phyloP scores from a whole-genome alignment of 345 rosid genomes.

The Hypericum androsaemum region DNA sequence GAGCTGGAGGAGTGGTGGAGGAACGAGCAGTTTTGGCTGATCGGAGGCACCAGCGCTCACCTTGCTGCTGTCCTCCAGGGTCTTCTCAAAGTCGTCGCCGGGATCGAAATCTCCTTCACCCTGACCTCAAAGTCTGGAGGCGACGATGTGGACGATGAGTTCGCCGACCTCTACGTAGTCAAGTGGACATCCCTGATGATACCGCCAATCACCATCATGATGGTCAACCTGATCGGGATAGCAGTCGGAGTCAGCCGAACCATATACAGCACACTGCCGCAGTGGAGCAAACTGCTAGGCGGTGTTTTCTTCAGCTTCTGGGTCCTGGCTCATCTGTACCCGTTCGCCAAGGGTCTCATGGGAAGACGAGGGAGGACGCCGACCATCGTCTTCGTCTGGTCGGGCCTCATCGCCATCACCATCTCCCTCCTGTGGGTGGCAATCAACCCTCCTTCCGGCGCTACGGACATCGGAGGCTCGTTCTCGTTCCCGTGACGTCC shows the following conservation, averaged over 20 bases:
- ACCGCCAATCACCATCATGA: too few relatives aligned
- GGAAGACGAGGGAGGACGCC: conserved; percentile 7
- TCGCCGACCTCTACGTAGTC: conserved; percentile 3
- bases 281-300: conserved; percentile 2
- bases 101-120: background rate
- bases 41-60: conserved; percentile 4
- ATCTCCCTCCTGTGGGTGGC: conserved; percentile 3
- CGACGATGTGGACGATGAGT: conserved; percentile 1
- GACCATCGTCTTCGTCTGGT: background rate
- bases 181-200: background rate
- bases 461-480: too few relatives aligned
- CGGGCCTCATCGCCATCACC: conserved; percentile 3
- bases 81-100: background rate
- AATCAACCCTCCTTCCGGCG: too few relatives aligned
- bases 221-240: too few relatives aligned
- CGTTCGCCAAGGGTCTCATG: conserved; percentile 5
- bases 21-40: too few relatives aligned
- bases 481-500: too few relatives aligned
- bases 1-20: too few relatives aligned
- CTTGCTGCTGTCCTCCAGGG: conserved; percentile 5
- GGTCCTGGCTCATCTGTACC: background rate
- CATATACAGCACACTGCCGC: conserved; percentile 3
- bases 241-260: too few relatives aligned
- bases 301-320: conserved; percentile 7
- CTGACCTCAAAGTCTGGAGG: background rate